Base-by-base conservation (phyloP, 345 rosid genomes). In the Brassica incana region DNA sequence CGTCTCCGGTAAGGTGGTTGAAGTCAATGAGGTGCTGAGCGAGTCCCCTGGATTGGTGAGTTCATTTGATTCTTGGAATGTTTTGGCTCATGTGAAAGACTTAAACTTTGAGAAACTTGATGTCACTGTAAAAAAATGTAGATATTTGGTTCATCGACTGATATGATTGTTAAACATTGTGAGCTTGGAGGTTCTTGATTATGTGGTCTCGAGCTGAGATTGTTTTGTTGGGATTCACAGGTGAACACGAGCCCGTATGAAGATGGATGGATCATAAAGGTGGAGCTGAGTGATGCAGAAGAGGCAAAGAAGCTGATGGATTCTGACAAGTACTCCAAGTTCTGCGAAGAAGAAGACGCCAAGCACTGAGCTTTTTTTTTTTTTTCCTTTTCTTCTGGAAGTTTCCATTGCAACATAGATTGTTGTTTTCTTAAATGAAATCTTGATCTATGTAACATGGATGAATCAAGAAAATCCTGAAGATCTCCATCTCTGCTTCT, bases 281-380 rank as follows among this genome's bases (percentile, higher is more conserved):
- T 96, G 29, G 88, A 92, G 30, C 38, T 92, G 60, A 83, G 84
- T 23, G 85, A 88, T 54, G 80, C 72, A 2, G 83, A 85, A n/a
- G 94, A 96, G 80, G 81, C 88, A 79, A 80, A 84, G 64, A 90
- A 83, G 76, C 82, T 96, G 87, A 93, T 88, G 95, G 91, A 86
- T 72, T 80, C 98, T 1, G 95, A 88, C 9, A 80, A 87, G 67
- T 96, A 96, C 84, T 81, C 89, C 11, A 93, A 92, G 84, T 90
- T 90, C 88, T 96, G 98, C 9, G 98, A 96, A 82, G 97, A 93
- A 83, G 99, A 96, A 85, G 97, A 93, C 54, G 88, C 85, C 20
- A 83, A 89, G 78, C 97, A 95, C 52, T 95, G 76, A 94, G 79
- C 25, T n/a, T 32, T 23, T 33, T 1, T 48, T 48, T 48, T 48